Percentiles rank a stretch among this genome's conserved stretches.
Conservation (phyloP, 2,329 filamentous ascomycete species). For the Furcasterigmium sp. region DNA sequence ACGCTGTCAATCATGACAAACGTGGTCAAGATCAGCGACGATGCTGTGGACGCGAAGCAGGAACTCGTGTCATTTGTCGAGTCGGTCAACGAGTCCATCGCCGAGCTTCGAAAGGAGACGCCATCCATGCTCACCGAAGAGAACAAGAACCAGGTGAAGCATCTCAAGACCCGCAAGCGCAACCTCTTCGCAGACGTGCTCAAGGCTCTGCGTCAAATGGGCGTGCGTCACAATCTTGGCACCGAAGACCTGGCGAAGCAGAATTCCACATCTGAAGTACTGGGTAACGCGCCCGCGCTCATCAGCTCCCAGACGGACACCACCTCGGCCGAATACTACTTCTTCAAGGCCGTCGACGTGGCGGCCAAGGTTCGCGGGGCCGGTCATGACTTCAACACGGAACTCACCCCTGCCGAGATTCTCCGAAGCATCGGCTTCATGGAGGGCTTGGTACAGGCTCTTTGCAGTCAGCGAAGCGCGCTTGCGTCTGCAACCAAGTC, state of each 20-base stretch:
- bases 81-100: slow-evolving; percentile 62
- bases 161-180: slow-evolving; percentile 85
- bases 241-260: slow-evolving; percentile 70
- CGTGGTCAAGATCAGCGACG: neutral
- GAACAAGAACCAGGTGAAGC: slow-evolving; percentile 77
- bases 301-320: slow-evolving; percentile 18
- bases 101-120: slow-evolving; percentile 76
- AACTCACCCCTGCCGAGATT: slow-evolving; percentile 77
- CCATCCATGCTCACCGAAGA: slow-evolving; percentile 78
- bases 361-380: slow-evolving; percentile 63
- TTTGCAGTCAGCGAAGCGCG: slow-evolving; percentile 53
- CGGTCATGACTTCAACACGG: slow-evolving; percentile 71
- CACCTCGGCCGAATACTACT: slow-evolving; percentile 59
- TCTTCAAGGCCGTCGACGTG: slow-evolving; percentile 74
- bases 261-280: slow-evolving; percentile 61
- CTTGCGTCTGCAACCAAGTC: slow-evolving; percentile 35
- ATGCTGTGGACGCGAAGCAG: slow-evolving; percentile 5
- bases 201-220: slow-evolving; percentile 81
- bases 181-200: slow-evolving; percentile 87
- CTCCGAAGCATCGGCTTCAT: slow-evolving; percentile 74
- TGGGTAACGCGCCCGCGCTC: slow-evolving; percentile 43
- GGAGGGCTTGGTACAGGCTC: slow-evolving; percentile 75
- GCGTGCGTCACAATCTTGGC: slow-evolving; percentile 76
- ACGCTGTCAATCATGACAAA: slow-evolving; percentile 67
- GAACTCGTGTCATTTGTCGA: slow-evolving; percentile 53